A percentile compares a stretch with the other conserved stretches of the same genome.
These are phyloP conservation scores for Tylopilus felleus DNA, from an alignment of 768 basidiomycete genomes.

Conservation along the genomic window DNA sequence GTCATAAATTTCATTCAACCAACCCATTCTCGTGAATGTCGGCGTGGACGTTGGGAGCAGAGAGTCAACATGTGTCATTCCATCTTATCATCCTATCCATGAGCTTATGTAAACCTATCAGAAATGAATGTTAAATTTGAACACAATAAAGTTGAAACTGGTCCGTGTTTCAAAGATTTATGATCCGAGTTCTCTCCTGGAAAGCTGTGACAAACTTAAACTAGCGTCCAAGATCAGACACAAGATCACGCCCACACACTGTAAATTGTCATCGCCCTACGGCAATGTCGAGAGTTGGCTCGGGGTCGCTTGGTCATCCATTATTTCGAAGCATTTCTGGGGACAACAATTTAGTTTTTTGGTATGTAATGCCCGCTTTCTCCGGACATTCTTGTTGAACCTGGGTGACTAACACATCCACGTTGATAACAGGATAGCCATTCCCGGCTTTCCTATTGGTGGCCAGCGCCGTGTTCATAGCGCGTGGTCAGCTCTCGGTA, in stretches of 20 bases:
- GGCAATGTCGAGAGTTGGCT: conserved; percentile 22
- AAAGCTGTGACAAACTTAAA: conserved; percentile 7
- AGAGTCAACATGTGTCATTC: background rate
- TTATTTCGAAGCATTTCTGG: conserved; percentile 15
- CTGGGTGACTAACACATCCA: background rate
- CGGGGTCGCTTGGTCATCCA: conserved; percentile 11
- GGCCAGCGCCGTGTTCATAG: conserved; percentile 1
- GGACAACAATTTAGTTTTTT: background rate
- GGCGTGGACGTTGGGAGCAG: conserved; percentile 4
- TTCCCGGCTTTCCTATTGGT: conserved; percentile 8
- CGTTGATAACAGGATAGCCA: conserved; percentile 1
- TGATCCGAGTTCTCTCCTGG: conserved; percentile 19
- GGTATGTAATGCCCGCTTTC: conserved; percentile 7
- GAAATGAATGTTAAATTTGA: conserved; percentile 6
- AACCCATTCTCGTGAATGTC: conserved; percentile 25
- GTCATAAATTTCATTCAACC: conserved; percentile 6
- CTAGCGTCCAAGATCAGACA: background rate
- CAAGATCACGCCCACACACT: background rate
- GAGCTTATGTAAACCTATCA: conserved; percentile 18
- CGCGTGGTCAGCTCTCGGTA: background rate
- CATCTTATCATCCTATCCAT: conserved; percentile 21
- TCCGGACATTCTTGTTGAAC: background rate
- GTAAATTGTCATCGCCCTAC: conserved; percentile 10
- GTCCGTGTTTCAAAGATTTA: conserved; percentile 26
- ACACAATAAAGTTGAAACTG: conserved; percentile 25